Evolutionary conservation across 1,284 basidiomycete genomes (phyloP), one percentile per base, ranked within the genome.

Genomic region (Ustilago xerochloae): DNA sequence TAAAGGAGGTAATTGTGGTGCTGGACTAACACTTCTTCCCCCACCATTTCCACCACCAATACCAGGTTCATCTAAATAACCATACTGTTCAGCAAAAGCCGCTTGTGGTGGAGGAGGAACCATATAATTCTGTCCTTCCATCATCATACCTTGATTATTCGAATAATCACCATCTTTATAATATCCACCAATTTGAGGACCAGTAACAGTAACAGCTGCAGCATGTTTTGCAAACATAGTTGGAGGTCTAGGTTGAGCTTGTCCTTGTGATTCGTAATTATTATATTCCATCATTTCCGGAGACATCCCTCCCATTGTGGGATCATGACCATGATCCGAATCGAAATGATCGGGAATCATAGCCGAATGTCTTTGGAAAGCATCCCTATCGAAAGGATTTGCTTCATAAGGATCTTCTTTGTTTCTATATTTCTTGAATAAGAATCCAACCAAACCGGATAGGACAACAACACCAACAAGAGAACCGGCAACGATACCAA

Each of bases 401-500:
- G 67, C 51, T 61, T 83, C 80, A 73, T 83, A 82, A 2, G 83
- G 80, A 52, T 85, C 84, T n/a, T 70, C 54, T 46, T 74, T 64
- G 26, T 60, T 53, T 39, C 66, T 69, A 71, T 70, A 74, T 65
- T 80, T 83, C 39, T 82, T 81, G 75, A 84, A 77, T 28, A 85
- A 46, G 72, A 81, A 84, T 20, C 80, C 80, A 29, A 81, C 64
- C 15, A 82, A 60, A 33, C 78, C 80, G 7, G 81, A 83, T n/a
- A 85, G 60, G 4, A 84, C 68, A 6, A 81, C 82, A 43, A 85
- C 71, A 22, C 83, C 84, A 30, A 81, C 81, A 3, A 85, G 68
- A 8, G 80, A 75, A 30, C 81, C 84, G 6, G 84, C 83, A 56
- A 85, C 84, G 64, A 85, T 84, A 15, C 84, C 84, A 49, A 85